Evolutionary conservation across 2,329 filamentous ascomycete species (phyloP).

Genomic region (Hymenoscyphus fructigenus): DNA sequence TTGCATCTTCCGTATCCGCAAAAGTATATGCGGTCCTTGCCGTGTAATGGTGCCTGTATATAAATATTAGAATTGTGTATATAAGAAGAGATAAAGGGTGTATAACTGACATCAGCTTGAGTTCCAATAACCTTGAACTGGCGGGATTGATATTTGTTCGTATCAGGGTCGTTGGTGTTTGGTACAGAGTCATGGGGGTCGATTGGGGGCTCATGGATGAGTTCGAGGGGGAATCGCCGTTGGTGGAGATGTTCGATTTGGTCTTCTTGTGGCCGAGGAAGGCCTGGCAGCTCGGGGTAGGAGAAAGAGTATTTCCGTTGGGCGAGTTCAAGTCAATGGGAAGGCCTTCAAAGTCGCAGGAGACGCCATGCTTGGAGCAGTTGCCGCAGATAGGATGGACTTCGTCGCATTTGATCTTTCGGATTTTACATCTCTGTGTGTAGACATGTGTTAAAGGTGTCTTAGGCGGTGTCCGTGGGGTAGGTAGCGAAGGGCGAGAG

Average conservation of each 20-base stretch:
- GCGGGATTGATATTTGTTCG: conserved; percentile 18
- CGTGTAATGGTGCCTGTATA: conserved; percentile 53
- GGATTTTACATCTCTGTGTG: conserved; percentile 56
- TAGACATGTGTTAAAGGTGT: neutral
- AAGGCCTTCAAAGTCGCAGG: conserved; percentile 60
- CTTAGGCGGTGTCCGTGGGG: neutral
- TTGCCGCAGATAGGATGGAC: conserved; percentile 64
- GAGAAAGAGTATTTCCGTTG: neutral
- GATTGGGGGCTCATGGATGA: conserved; percentile 16
- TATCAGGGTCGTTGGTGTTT: conserved; percentile 24
- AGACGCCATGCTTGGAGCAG: conserved; percentile 65
- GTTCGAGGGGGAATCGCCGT: neutral
- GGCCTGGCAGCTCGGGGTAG: conserved; percentile 20
- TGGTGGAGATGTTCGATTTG: neutral
- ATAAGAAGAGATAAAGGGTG: neutral
- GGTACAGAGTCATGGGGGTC: conserved; percentile 24
- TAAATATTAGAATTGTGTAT: neutral
- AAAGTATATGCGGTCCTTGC: conserved; percentile 60
- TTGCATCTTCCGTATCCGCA: conserved; percentile 48
- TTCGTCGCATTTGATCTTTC: conserved; percentile 73
- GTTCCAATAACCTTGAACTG: conserved; percentile 46
- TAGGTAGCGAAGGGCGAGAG: neutral
- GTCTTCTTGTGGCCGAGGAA: conserved; percentile 12
- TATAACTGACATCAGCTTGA: conserved; percentile 52
- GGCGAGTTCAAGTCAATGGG: conserved; percentile 22